Conservation (phyloP, 2,329 filamentous ascomycete genomes). For the Aureobasidium subglaciale region DNA sequence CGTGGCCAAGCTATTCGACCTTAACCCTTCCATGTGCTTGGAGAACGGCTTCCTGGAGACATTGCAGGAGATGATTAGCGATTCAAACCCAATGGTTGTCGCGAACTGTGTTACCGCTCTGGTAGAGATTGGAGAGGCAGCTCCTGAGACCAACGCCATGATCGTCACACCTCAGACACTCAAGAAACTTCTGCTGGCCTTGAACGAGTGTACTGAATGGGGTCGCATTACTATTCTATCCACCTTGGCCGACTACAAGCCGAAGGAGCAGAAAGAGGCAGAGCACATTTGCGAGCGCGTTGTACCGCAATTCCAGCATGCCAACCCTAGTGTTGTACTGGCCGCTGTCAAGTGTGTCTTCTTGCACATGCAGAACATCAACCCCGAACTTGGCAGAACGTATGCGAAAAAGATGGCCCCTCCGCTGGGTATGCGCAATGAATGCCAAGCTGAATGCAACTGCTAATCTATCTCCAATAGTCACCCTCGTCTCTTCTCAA, state of each 20-base stretch:
- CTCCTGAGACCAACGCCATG: constrained; percentile 83
- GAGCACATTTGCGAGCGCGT: constrained; percentile 98
- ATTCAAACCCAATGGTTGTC: constrained; percentile 98
- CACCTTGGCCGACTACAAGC: constrained; percentile 80
- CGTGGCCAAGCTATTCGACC: constrained; percentile 93
- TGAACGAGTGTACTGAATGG: constrained; percentile 99
- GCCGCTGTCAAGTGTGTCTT: constrained; percentile 98
- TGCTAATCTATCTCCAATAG: constrained; percentile 41
- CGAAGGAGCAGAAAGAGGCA: constrained; percentile 84
- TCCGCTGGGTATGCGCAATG: constrained; percentile 61
- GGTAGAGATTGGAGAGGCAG: constrained; percentile 81
- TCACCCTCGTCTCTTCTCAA: constrained; percentile 89
- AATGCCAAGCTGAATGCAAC: neutral
- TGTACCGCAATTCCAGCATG: constrained; percentile 94
- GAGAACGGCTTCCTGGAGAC: constrained; percentile 95
- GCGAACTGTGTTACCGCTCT: constrained; percentile 94
- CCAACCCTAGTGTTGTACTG: constrained; percentile 92
- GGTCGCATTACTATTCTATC: constrained; percentile 88
- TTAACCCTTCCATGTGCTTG: constrained; percentile 85
- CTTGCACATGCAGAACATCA: constrained; percentile 84
- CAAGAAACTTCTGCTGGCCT: constrained; percentile 91
- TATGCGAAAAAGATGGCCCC: constrained; percentile 99
- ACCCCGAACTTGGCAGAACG: constrained; percentile 67
- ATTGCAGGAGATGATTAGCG: constrained; percentile 90
- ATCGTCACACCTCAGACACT: constrained; percentile 73